Percentiles rank a stretch among this genome's conserved stretches.
These are phyloP conservation scores for Yamadazyma diospyri DNA, from an alignment of 1,139 yeast genomes.

Conservation along the genomic window DNA sequence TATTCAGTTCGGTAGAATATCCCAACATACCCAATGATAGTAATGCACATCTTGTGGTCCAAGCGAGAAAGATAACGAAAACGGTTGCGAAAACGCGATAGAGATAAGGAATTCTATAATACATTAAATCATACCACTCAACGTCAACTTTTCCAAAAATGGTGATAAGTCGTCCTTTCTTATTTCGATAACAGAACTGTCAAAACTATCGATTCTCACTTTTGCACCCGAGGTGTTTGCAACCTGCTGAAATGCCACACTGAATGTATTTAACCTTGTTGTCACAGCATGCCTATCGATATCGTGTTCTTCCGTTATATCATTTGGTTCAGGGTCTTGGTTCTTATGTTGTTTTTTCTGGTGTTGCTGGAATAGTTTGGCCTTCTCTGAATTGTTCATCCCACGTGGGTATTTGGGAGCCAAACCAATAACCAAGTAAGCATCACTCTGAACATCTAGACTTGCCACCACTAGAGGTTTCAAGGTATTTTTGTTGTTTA, in stretches of 20 bases:
- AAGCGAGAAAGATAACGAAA: no score
- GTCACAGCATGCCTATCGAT: slow-evolving; percentile 20
- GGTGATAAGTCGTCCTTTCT: slow-evolving; percentile 84
- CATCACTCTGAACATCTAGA: slow-evolving; percentile 67
- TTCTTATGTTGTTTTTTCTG: slow-evolving; percentile 19
- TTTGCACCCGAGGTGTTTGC: slow-evolving; percentile 83
- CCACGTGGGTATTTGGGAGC: slow-evolving; percentile 81
- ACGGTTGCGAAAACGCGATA: slow-evolving; percentile 2
- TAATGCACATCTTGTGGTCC: no score
- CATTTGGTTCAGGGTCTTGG: slow-evolving; percentile 11
- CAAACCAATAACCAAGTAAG: slow-evolving; percentile 85
- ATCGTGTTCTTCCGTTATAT: slow-evolving; percentile 1
- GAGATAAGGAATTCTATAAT: no score
- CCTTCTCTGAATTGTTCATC: slow-evolving; percentile 42
- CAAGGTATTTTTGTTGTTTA: slow-evolving; percentile 39
- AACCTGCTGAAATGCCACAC: slow-evolving; percentile 85
- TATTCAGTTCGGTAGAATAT: no score
- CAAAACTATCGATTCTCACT: slow-evolving; percentile 89
- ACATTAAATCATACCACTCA: slow-evolving; percentile 35
- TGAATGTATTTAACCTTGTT: slow-evolving; percentile 68
- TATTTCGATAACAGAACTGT: slow-evolving; percentile 88
- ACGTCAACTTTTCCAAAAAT: slow-evolving; percentile 71
- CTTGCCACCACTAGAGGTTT: slow-evolving; percentile 88
- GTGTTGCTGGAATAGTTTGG: slow-evolving; percentile 29
- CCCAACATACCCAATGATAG: no score